These are phyloP conservation scores for Cryptococcus sp. DNA, from an alignment of 1,284 basidiomycete genomes.

Conservation along the genomic window DNA sequence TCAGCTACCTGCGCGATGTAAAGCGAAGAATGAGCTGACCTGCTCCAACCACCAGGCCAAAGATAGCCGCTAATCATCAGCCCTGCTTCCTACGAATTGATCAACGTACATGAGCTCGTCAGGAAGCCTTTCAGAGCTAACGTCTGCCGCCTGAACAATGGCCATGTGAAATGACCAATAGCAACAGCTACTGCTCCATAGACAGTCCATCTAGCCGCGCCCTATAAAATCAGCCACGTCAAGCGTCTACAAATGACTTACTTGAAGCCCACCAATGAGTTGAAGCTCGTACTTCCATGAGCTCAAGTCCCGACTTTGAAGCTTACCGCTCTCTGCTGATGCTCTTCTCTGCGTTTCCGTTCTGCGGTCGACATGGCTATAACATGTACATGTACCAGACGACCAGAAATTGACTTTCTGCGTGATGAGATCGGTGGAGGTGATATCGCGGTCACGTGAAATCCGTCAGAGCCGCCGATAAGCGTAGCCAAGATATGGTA, in stretches of 20 bases:
- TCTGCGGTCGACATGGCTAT: slow-evolving; percentile 8
- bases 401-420: too few species aligned
- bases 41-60: slow-evolving; percentile 65
- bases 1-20: neutral
- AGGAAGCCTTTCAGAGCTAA: slow-evolving; percentile 72
- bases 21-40: slow-evolving; percentile 16
- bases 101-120: slow-evolving; percentile 31
- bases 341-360: slow-evolving; percentile 31
- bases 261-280: slow-evolving; percentile 33
- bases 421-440: too few species aligned
- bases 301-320: neutral
- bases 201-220: slow-evolving; percentile 55
- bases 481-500: too few species aligned
- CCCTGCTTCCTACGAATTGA: neutral
- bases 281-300: slow-evolving; percentile 35
- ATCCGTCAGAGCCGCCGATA: too few species aligned
- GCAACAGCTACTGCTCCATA: slow-evolving; percentile 61
- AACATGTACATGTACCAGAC: neutral
- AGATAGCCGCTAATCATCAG: slow-evolving; percentile 54
- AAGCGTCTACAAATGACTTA: slow-evolving; percentile 6
- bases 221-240: slow-evolving; percentile 48
- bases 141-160: slow-evolving; percentile 72
- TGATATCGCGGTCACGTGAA: too few species aligned
- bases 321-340: slow-evolving; percentile 36
- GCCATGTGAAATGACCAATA: slow-evolving; percentile 69